These are phyloP conservation scores for Trypanosoma melophagium DNA, from an alignment of 208 protist genomes.

Conservation along the genomic window DNA sequence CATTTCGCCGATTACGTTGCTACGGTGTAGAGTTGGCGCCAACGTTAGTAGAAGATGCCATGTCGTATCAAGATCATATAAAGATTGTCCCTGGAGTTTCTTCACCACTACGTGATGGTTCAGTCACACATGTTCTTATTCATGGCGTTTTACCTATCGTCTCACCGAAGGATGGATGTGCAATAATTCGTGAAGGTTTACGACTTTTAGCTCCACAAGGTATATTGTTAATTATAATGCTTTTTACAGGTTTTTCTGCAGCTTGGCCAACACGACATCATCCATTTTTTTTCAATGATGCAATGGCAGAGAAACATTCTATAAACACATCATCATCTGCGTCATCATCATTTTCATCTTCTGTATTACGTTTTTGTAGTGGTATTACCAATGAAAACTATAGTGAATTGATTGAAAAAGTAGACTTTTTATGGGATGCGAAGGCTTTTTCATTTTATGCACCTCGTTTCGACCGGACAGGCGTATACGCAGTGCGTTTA, in stretches of 20 bases:
- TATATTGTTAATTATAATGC: slow-evolving; percentile 10
- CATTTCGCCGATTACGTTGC: slow-evolving; percentile 12
- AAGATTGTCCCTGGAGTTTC: slow-evolving; percentile 2
- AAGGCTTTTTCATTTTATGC: slow-evolving; percentile 16
- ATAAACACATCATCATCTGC: not conserved
- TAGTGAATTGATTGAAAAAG: slow-evolving; percentile 6
- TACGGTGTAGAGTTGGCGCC: slow-evolving; percentile 12
- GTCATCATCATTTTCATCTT: not conserved
- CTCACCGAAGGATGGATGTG: slow-evolving; percentile 8
- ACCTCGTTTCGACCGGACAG: slow-evolving; percentile 9
- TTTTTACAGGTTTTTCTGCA: not conserved
- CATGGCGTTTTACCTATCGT: slow-evolving; percentile 2
- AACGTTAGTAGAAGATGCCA: slow-evolving; percentile 1
- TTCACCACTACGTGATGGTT: slow-evolving; percentile 11
- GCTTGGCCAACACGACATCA: slow-evolving; percentile 18
- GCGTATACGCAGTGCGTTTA: slow-evolving; percentile 17
- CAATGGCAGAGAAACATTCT: not conserved
- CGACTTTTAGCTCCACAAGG: slow-evolving; percentile 9
- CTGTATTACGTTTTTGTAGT: slow-evolving; percentile 12
- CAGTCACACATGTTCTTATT: slow-evolving; percentile 21
- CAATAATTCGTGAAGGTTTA: slow-evolving; percentile 15
- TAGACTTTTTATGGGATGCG: slow-evolving; percentile 20
- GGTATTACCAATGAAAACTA: slow-evolving; percentile 4
- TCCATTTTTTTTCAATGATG: slow-evolving; percentile 20
- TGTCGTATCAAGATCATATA: slow-evolving; percentile 16